Evolutionary conservation across 345 rosid genomes (phyloP).

Genomic region (Salix caprea): DNA sequence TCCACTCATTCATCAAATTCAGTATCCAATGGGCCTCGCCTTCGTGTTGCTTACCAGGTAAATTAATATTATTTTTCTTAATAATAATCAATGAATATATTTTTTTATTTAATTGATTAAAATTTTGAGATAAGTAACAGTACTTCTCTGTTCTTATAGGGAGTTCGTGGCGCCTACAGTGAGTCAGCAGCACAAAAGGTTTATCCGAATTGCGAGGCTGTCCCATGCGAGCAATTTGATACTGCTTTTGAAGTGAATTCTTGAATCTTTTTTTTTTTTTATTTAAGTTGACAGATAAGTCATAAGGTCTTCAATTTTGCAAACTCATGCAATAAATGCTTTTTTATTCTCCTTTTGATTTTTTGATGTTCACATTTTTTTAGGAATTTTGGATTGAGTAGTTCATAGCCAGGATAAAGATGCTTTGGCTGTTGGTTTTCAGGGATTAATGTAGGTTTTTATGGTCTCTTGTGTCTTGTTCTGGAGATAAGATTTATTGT

Average conservation of each 20-base stretch:
- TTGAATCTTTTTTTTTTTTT: background rate
- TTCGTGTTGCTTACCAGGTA: conserved; percentile 98
- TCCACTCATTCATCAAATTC: conserved; percentile 44
- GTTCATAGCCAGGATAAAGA: too few species aligned
- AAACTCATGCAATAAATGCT: too few species aligned
- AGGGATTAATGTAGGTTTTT: too few species aligned
- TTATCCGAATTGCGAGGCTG: conserved; percentile 90
- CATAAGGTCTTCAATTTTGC: too few species aligned
- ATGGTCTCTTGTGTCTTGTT: too few species aligned
- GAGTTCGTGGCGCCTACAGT: conserved; percentile 88
- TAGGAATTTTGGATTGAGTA: too few species aligned
- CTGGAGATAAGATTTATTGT: too few species aligned
- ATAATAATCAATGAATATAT: too few species aligned
- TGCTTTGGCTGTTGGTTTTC: too few species aligned
- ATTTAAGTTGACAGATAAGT: background rate
- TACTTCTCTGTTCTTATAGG: conserved; percentile 32
- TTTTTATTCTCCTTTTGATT: too few species aligned
- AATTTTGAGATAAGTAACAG: too few species aligned
- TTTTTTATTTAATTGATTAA: background rate
- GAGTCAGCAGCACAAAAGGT: conserved; percentile 96
- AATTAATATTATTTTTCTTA: background rate
- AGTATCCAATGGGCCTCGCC: conserved; percentile 55
- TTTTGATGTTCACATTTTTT: too few species aligned
- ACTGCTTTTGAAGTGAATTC: conserved; percentile 73
- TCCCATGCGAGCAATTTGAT: conserved; percentile 96